Evolutionary conservation across 805 yeast genomes (phyloP).

Genomic region (Candida endomychidarum): DNA sequence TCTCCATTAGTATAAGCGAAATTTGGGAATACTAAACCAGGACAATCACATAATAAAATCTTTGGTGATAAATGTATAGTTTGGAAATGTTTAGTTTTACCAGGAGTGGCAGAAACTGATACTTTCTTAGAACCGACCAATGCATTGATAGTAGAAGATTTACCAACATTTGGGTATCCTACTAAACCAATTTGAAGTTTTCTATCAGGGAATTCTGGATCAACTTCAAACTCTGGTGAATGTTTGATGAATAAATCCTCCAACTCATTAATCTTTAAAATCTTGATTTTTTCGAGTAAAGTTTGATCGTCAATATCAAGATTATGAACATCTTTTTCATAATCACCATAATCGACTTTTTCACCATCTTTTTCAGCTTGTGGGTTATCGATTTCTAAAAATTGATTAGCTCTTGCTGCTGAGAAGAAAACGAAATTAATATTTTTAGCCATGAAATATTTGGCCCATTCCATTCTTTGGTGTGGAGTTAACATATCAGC

Average conservation of each 20-base stretch:
- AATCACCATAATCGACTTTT: conserved; percentile 24
- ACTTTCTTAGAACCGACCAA: conserved; percentile 94
- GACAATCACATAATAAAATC: conserved; percentile 94
- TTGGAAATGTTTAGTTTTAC: conserved; percentile 98
- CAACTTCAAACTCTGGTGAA: conserved; percentile 68
- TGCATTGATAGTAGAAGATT: conserved; percentile 93
- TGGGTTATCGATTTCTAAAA: conserved; percentile 49
- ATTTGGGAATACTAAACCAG: conserved; percentile 97
- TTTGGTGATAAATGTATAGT: conserved; percentile 82
- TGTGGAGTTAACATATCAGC: conserved; percentile 79
- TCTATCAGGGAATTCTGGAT: conserved; percentile 56
- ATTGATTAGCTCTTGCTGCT: conserved; percentile 80
- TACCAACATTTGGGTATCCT: conserved; percentile 98
- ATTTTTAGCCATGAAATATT: conserved; percentile 64
- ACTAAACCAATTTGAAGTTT: conserved; percentile 89
- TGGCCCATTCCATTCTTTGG: conserved; percentile 87
- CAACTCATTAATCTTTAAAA: conserved; percentile 79
- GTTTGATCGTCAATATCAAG: conserved; percentile 18
- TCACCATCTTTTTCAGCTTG: conserved; percentile 13
- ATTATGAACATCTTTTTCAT: conserved; percentile 21
- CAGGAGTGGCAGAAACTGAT: conserved; percentile 98
- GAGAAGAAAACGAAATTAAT: conserved; percentile 90
- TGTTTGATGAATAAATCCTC: conserved; percentile 73
- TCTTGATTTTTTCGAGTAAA: conserved; percentile 47
- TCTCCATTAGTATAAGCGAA: conserved; percentile 97